phyloP scores from a whole-genome alignment of 2,329 filamentous ascomycete species.

The Hymenoscyphus occultus region DNA sequence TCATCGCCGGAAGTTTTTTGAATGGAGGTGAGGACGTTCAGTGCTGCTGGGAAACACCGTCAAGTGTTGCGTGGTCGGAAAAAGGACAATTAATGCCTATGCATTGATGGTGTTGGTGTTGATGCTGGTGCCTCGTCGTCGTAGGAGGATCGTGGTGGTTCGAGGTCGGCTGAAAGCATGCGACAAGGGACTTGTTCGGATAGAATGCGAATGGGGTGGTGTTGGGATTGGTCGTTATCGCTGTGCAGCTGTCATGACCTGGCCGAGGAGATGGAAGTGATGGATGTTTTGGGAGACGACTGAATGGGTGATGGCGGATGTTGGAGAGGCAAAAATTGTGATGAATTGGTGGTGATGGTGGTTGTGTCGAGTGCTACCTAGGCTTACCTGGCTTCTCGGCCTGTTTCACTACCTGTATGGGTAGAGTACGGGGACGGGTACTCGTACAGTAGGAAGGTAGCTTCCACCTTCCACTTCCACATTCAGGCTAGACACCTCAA shows the following conservation, averaged over 20 bases:
- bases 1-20: conserved; percentile 28
- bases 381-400: conserved; percentile 3
- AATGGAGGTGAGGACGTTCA: background rate
- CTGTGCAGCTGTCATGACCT: background rate
- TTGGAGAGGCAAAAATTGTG: conserved; percentile 1
- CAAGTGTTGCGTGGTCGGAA: background rate
- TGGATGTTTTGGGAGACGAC: background rate
- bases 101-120: background rate
- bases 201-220: background rate
- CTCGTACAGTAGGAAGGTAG: background rate
- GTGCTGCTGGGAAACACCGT: conserved; percentile 4
- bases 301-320: background rate
- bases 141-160: background rate
- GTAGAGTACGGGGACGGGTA: too few species aligned
- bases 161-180: background rate
- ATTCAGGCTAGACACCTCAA: background rate
- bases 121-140: background rate
- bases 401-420: background rate
- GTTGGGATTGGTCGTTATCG: background rate
- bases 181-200: background rate
- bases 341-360: background rate
- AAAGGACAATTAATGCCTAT: background rate
- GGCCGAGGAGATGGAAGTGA: background rate
- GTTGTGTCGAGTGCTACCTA: background rate
- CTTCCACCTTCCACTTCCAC: background rate